Evolutionary conservation across 75 land plant genomes (phyloP).

Genomic region (Selaginella tamariscina): DNA sequence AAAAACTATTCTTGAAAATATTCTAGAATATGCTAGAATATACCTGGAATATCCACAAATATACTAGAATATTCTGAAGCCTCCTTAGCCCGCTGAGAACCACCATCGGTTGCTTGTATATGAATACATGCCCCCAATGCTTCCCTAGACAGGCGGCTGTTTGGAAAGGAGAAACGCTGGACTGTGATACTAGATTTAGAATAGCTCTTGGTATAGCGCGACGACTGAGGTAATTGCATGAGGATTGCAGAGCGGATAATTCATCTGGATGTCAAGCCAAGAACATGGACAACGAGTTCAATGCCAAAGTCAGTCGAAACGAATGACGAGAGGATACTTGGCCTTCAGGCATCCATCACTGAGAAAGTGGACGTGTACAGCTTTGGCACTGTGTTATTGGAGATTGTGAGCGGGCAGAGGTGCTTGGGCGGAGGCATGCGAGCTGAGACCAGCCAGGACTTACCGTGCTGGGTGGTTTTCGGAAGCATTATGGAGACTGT

Average conservation of each 20-base stretch:
- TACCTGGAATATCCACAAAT: too few species aligned
- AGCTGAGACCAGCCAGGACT: neutral
- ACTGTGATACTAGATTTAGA: neutral
- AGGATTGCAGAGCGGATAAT: neutral
- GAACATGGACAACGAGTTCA: neutral
- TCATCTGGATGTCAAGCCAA: neutral
- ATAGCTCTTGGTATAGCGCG: neutral
- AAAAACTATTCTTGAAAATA: too few species aligned
- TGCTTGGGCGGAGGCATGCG: neutral
- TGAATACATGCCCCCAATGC: neutral
- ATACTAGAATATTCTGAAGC: too few species aligned
- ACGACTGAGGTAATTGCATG: neutral
- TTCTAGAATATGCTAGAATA: too few species aligned
- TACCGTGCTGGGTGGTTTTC: neutral
- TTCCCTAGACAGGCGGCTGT: neutral
- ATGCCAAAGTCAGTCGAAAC: neutral
- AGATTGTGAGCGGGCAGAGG: slow-evolving; percentile 4
- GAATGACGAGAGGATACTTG: neutral
- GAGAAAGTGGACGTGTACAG: neutral
- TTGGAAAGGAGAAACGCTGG: neutral
- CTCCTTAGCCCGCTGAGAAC: too few species aligned
- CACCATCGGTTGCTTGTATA: neutral
- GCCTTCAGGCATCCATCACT: neutral
- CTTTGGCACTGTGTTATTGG: neutral
- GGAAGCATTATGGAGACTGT: neutral